Evolutionary conservation across 257 asterid species (phyloP).

Genomic region (Euphrasia confusa): DNA sequence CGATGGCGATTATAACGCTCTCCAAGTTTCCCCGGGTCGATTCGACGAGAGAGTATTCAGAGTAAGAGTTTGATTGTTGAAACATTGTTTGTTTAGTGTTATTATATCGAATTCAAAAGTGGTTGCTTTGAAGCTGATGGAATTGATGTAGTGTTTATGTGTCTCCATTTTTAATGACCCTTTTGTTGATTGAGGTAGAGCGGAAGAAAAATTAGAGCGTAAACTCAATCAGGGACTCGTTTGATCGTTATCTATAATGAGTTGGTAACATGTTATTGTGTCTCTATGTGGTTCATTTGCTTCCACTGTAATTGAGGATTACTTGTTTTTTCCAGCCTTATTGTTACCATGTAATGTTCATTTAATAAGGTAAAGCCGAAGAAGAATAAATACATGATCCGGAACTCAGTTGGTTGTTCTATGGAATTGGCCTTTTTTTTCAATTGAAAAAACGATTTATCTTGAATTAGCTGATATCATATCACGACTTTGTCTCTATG

Average conservation of each 20-base stretch:
- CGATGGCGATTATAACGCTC: slow-evolving; percentile 92
- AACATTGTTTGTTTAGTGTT: slow-evolving; percentile 15
- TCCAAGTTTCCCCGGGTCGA: slow-evolving; percentile 84
- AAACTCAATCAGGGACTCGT: not conserved
- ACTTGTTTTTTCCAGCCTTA: not conserved
- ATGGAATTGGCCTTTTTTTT: not conserved
- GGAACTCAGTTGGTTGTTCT: too few relatives aligned
- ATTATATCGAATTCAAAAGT: not conserved
- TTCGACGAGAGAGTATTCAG: slow-evolving; percentile 79
- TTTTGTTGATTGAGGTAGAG: too few relatives aligned
- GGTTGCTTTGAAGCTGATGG: too few relatives aligned
- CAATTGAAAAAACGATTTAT: not conserved
- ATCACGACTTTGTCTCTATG: slow-evolving; percentile 2
- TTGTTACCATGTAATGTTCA: slow-evolving; percentile 7
- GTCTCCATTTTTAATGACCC: too few relatives aligned
- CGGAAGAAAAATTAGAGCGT: too few relatives aligned
- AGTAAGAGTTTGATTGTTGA: slow-evolving; percentile 42
- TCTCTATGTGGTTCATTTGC: not conserved
- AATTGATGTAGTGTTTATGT: too few relatives aligned
- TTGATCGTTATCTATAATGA: not conserved
- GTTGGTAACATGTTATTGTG: not conserved
- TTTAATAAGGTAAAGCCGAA: slow-evolving; percentile 1
- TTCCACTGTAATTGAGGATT: slow-evolving; percentile 1
- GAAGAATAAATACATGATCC: not conserved
- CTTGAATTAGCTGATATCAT: slow-evolving; percentile 16